Percentiles rank a stretch among this genome's conserved stretches.
phyloP scores from a whole-genome alignment of 768 basidiomycete genomes.

The Boletus coccyginus region DNA sequence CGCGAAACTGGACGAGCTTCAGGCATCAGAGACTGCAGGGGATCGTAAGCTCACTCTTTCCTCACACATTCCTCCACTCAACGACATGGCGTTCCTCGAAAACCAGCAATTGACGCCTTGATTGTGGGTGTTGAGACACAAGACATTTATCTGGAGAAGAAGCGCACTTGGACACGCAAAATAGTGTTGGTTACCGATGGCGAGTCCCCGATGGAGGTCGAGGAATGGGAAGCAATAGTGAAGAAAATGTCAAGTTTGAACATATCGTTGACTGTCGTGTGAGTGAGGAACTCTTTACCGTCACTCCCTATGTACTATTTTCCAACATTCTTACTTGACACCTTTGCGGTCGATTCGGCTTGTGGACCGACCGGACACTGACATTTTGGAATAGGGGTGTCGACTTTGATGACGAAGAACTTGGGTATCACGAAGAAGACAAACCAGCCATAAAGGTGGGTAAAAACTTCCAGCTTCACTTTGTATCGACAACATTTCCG shows the following conservation, averaged over 20 bases:
- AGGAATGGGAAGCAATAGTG: slow-evolving; percentile 71
- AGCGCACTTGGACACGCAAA: slow-evolving; percentile 84
- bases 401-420: slow-evolving; percentile 79
- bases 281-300: slow-evolving; percentile 19
- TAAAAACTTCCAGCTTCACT: background rate
- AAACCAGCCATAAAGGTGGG: slow-evolving; percentile 77
- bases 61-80: background rate
- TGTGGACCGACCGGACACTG: slow-evolving; percentile 2
- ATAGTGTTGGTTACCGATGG: slow-evolving; percentile 85
- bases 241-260: slow-evolving; percentile 59
- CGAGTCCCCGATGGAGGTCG: slow-evolving; percentile 66
- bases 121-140: slow-evolving; percentile 87
- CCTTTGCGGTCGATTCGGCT: background rate
- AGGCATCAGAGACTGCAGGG: slow-evolving; percentile 53
- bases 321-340: background rate
- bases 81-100: background rate
- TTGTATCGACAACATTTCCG: background rate
- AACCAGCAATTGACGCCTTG: slow-evolving; percentile 76
- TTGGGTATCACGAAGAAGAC: slow-evolving; percentile 58
- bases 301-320: background rate
- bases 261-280: slow-evolving; percentile 73
- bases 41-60: slow-evolving; percentile 52
- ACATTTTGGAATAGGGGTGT: slow-evolving; percentile 58
- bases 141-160: slow-evolving; percentile 58
- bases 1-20: slow-evolving; percentile 58